Base-by-base conservation (phyloP, 306 rosid species). In the Ziziphus jujuba region DNA sequence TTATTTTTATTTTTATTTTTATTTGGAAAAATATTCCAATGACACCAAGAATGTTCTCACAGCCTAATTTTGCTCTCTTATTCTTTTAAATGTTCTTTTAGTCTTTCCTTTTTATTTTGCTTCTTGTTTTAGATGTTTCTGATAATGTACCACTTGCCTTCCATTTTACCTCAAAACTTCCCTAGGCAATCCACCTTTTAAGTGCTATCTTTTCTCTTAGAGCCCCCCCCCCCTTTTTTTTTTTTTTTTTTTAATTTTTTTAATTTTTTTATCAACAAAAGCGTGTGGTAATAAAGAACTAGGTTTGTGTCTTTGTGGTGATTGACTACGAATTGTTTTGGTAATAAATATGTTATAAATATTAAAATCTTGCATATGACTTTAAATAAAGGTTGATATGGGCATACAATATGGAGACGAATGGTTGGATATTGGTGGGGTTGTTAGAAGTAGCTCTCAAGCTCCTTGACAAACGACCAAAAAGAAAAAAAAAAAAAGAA, bases 381-480 rank as follows among this genome's bases (percentile, higher is more conserved):
- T 40, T 48, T 64, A 17, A 44, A 35, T 15, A 47, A 33, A 14
- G 55, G 56, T 64, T 43, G 50, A 40, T 12, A 40, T 21, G 33
- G 24, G 33, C 23, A 35, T 14, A 31, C 63, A 58, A 13, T 1
- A 16, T 17, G 13, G 47, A 11, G 2, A 12, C 16, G 31, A 13
- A 67, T 16, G 12, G 15, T 6, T 40, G 3, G 14, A 40, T 9
- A 54, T 54, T 23, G 72, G 72, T 57, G 59, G 48, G 59, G 44
- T 48, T n/a, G 47, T 63, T 45, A n/a, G 56, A 11, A 40, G 45
- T 40, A 40, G 45, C 11, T 40, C 14, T 40, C 45, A 40, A 40
- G 14, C 45, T 40, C 45, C 6, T 40, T 8, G 45, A 40, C 10
- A 40, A 40, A 10, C 1, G 43, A 40, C 45, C 7, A 0, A 40